Conservation (phyloP, 306 rosid species). For the Cotoneaster glaucophyllus region DNA sequence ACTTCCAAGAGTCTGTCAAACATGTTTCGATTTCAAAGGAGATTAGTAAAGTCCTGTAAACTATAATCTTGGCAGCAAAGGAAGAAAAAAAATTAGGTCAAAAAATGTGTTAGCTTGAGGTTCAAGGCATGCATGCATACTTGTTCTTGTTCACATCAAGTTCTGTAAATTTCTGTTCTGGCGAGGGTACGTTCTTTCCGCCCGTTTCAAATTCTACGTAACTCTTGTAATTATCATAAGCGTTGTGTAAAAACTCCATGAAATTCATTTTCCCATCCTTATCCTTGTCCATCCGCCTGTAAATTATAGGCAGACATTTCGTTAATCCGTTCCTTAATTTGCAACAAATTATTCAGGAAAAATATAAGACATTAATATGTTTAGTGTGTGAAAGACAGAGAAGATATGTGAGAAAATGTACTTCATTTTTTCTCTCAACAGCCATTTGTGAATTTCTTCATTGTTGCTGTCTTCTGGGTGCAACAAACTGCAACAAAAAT, state of each 20-base stretch:
- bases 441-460: slow-evolving; percentile 43
- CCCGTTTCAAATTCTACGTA: slow-evolving; percentile 44
- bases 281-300: slow-evolving; percentile 52
- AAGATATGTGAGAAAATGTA: neutral
- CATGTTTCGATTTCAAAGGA: neutral
- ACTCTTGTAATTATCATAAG: slow-evolving; percentile 39
- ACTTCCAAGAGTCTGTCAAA: slow-evolving; percentile 40
- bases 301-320: neutral
- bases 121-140: slow-evolving; percentile 22
- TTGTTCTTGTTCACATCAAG: slow-evolving; percentile 60
- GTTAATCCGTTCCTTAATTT: neutral
- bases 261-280: slow-evolving; percentile 50
- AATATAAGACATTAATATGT: neutral
- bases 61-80: neutral
- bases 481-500: slow-evolving; percentile 41
- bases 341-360: neutral
- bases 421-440: slow-evolving; percentile 48
- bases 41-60: neutral
- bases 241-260: slow-evolving; percentile 39
- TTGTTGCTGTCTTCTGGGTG: slow-evolving; percentile 78
- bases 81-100: neutral
- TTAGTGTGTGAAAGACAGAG: neutral
- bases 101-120: neutral
- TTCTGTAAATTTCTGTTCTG: slow-evolving; percentile 42
- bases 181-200: slow-evolving; percentile 22